phyloP scores from a whole-genome alignment of 345 rosid genomes.

The Mercurialis annua region DNA sequence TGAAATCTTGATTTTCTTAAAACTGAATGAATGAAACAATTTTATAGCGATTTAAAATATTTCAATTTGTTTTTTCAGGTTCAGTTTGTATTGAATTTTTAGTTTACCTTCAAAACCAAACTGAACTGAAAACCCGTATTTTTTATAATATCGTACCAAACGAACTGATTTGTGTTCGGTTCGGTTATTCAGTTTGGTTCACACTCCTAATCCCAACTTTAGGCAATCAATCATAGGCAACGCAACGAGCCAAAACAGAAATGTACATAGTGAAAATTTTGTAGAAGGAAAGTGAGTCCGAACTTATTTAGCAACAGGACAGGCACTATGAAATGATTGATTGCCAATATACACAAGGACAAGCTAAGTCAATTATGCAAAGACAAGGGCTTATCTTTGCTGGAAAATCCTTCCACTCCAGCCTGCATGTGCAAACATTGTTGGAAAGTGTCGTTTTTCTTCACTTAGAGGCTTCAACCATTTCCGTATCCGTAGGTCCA shows the following conservation, averaged over 20 bases:
- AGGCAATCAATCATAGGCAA: no score
- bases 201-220: no score
- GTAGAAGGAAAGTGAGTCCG: not conserved
- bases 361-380: not conserved
- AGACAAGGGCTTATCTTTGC: not conserved
- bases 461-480: constrained; percentile 1
- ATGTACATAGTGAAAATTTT: not conserved
- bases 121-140: no score
- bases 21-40: no score
- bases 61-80: no score
- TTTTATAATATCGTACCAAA: no score
- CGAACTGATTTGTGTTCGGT: no score
- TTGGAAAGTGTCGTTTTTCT: not conserved
- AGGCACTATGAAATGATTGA: not conserved
- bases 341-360: not conserved
- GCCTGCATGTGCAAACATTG: not conserved
- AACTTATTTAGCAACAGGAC: not conserved
- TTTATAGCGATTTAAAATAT: no score
- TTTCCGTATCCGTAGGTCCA: not conserved
- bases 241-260: constrained; percentile 1
- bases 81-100: no score
- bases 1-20: no score
- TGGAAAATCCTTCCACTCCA: not conserved
- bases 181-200: no score
- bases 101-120: no score